Evolutionary conservation across 2,329 filamentous ascomycete genomes (phyloP).

Genomic region (Pseudogymnoascus sp.): DNA sequence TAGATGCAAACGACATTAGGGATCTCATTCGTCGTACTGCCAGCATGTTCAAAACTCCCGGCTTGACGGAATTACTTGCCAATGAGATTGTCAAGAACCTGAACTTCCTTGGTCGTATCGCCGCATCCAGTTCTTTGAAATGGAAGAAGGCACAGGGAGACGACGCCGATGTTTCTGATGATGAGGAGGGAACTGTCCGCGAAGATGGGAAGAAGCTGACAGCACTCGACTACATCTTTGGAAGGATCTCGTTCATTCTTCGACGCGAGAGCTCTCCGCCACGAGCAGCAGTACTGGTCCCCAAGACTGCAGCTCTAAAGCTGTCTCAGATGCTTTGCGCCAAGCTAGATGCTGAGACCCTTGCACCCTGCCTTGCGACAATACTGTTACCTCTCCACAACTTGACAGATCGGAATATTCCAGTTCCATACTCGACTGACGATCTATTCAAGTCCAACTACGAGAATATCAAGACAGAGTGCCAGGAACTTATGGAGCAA

Average conservation of each 20-base stretch:
- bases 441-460: slow-evolving; percentile 60
- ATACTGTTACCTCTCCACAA: slow-evolving; percentile 67
- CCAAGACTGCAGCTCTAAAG: slow-evolving; percentile 68
- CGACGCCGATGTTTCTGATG: slow-evolving; percentile 33
- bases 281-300: slow-evolving; percentile 53
- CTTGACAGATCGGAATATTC: slow-evolving; percentile 71
- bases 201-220: slow-evolving; percentile 41
- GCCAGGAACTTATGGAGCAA: slow-evolving; percentile 69
- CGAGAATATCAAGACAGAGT: slow-evolving; percentile 61
- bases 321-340: slow-evolving; percentile 63
- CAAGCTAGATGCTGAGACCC: slow-evolving; percentile 47
- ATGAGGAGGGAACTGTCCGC: slow-evolving; percentile 34
- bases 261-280: slow-evolving; percentile 63
- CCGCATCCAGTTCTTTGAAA: slow-evolving; percentile 47
- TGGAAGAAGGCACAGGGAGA: slow-evolving; percentile 39
- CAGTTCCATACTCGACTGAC: slow-evolving; percentile 62
- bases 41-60: slow-evolving; percentile 50
- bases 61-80: slow-evolving; percentile 66
- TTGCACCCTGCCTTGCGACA: slow-evolving; percentile 55
- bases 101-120: slow-evolving; percentile 66
- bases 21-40: slow-evolving; percentile 45
- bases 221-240: slow-evolving; percentile 66
- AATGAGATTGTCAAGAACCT: slow-evolving; percentile 73
- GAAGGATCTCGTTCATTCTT: slow-evolving; percentile 68
- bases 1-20: slow-evolving; percentile 57